Percentiles rank a stretch among this genome's conserved stretches.
Conservation (phyloP, 208 protist genomes). For the Trypanosoma cruzi region DNA sequence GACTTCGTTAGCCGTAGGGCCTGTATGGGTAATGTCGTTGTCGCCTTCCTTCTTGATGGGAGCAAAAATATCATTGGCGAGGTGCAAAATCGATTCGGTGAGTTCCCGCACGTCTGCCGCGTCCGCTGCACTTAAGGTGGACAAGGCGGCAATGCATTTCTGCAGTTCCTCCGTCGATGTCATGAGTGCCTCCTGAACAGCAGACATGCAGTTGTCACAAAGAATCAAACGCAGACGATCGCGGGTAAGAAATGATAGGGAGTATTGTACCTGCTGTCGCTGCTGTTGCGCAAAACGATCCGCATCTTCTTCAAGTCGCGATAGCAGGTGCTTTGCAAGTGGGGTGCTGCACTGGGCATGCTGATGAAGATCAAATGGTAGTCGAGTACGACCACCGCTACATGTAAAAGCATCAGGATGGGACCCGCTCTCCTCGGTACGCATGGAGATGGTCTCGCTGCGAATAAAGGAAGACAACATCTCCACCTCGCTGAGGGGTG, state of each 20-base stretch:
- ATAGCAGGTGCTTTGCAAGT: slow-evolving; percentile 76
- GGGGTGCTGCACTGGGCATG: slow-evolving; percentile 48
- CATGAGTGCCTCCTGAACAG: slow-evolving; percentile 3
- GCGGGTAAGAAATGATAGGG: slow-evolving; percentile 40
- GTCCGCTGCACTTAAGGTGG: slow-evolving; percentile 33
- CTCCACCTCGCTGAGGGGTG: slow-evolving; percentile 40
- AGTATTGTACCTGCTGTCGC: slow-evolving; percentile 30
- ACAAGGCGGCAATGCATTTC: slow-evolving; percentile 30
- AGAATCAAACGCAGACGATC: slow-evolving; percentile 34
- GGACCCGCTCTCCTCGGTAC: not conserved
- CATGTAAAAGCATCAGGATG: not conserved
- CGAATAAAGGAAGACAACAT: slow-evolving; percentile 28
- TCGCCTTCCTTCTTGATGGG: not conserved
- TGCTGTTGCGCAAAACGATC: slow-evolving; percentile 55
- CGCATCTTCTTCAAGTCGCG: slow-evolving; percentile 76
- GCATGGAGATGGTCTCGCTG: not conserved
- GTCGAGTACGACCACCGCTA: slow-evolving; percentile 4
- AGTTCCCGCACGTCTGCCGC: slow-evolving; percentile 31
- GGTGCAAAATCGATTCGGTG: slow-evolving; percentile 32
- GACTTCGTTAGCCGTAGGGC: not conserved
- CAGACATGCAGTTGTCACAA: not conserved
- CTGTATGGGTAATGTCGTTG: too few relatives aligned
- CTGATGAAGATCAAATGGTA: slow-evolving; percentile 75
- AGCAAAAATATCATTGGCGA: slow-evolving; percentile 35
- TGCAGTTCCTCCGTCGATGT: slow-evolving; percentile 26